These are phyloP conservation scores for Barnettozyma sucrosica DNA, from an alignment of 805 yeast species.

Conservation along the genomic window DNA sequence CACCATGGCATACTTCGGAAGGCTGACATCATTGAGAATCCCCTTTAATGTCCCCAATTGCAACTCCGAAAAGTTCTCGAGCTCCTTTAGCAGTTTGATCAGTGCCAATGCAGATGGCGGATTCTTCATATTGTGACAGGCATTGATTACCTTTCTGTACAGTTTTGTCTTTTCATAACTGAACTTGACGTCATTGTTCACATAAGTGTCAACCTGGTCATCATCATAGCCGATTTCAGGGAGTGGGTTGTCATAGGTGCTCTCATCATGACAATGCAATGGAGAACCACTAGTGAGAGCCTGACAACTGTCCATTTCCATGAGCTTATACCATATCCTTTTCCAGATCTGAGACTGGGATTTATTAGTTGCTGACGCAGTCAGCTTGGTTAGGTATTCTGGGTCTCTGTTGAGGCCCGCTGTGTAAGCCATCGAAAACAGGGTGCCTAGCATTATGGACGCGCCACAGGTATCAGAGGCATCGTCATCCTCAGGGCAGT, in stretches of 20 bases:
- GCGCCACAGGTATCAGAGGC: slow-evolving; percentile 45
- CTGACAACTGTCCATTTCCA: slow-evolving; percentile 22
- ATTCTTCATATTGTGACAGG: slow-evolving; percentile 30
- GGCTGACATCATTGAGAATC: slow-evolving; percentile 9
- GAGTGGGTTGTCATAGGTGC: slow-evolving; percentile 18
- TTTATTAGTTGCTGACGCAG: slow-evolving; percentile 8
- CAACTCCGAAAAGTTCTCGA: slow-evolving; percentile 30
- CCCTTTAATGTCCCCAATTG: slow-evolving; percentile 25
- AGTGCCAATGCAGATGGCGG: slow-evolving; percentile 32
- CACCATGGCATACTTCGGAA: slow-evolving; percentile 16
- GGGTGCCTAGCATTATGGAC: slow-evolving; percentile 39
- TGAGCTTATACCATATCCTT: slow-evolving; percentile 22
- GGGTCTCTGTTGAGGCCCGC: slow-evolving; percentile 59
- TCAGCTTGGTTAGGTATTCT: slow-evolving; percentile 16
- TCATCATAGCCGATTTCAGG: slow-evolving; percentile 31
- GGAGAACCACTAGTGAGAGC: slow-evolving; percentile 13
- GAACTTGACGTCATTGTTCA: slow-evolving; percentile 29
- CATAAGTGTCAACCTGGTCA: slow-evolving; percentile 32
- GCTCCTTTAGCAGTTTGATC: slow-evolving; percentile 25
- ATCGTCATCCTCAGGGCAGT: slow-evolving; percentile 54
- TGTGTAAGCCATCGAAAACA: slow-evolving; percentile 48
- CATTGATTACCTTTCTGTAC: slow-evolving; percentile 27
- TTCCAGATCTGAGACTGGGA: slow-evolving; percentile 21
- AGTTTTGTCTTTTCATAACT: slow-evolving; percentile 28
- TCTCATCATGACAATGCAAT: slow-evolving; percentile 16